Base-by-base conservation (phyloP, 495 filamentous ascomycete species). In the Penicillium canescens region DNA sequence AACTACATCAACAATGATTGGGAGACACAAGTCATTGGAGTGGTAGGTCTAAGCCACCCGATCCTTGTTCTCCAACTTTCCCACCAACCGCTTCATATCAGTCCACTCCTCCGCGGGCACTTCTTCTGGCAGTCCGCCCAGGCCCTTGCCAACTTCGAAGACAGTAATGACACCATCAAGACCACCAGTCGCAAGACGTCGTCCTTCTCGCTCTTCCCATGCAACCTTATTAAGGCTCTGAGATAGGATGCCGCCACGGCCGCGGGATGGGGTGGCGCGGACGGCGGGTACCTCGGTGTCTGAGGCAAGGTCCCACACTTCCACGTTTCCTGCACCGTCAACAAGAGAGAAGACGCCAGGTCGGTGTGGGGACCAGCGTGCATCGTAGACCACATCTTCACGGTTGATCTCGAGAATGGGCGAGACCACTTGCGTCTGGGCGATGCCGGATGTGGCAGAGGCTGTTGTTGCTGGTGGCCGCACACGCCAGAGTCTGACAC, bases 381-480 rank as follows among this genome's bases (percentile, higher is more conserved):
- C 92, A 71, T 96, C 93, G 71, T 98, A 99, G 38, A 98, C 91
- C 6, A 96, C 83, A 58, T 98, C 94, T 74, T 99, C 94, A 26
- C 95, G 87, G 31, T 84, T 85, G 59, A 98, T 88, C 44, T 97
- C 92, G 11, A 97, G 75, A 9, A 99, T 79, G 1, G 95, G 95
- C 2, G 82, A 68, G 14, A 91, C 63, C 11, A 71, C 68, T 46
- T 75, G 72, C 1, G 71, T 69, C 13, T 68, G 70, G 14, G 68
- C 55, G 23, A 60, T 62, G 14, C 69, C 65, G 0, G 79, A 76
- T 12, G 73, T 74, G 7, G 72, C 66, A 11, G 77, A 70, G 12
- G 76, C 70, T 6, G 69, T 74, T 13, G 83, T 81, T 16, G 81
- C 79, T 12, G 78, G 72, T 3, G 94, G 86, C 3, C 90, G 84